Conservation (phyloP, 2,329 filamentous ascomycete genomes). For the Lizonia empirigonia region DNA sequence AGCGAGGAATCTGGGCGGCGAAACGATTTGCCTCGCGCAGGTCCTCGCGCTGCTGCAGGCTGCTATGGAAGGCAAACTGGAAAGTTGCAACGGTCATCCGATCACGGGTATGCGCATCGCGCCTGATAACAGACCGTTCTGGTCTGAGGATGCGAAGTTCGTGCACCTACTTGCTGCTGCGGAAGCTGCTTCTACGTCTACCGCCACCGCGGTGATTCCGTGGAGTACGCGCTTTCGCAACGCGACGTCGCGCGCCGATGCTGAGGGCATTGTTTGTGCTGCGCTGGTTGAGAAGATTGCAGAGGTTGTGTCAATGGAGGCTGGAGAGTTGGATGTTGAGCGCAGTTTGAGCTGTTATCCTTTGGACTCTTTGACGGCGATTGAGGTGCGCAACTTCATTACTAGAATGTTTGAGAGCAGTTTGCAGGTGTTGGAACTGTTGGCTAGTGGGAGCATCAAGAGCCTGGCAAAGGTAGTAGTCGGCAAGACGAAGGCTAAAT, state of each 20-base stretch:
- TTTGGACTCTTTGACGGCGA: slow-evolving; percentile 39
- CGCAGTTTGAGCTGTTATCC: slow-evolving; percentile 30
- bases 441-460: slow-evolving; percentile 49
- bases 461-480: neutral
- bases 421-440: slow-evolving; percentile 61
- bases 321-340: slow-evolving; percentile 32
- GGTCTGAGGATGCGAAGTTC: slow-evolving; percentile 37
- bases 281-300: slow-evolving; percentile 36
- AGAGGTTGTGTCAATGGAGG: slow-evolving; percentile 31
- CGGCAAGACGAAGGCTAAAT: slow-evolving; percentile 4
- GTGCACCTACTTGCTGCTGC: slow-evolving; percentile 27
- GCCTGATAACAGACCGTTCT: slow-evolving; percentile 33
- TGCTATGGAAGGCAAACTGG: slow-evolving; percentile 26
- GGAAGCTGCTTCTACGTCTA: slow-evolving; percentile 23
- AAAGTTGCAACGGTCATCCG: slow-evolving; percentile 31
- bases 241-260: slow-evolving; percentile 25
- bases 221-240: slow-evolving; percentile 34
- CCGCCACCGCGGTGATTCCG: slow-evolving; percentile 19
- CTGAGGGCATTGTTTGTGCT: slow-evolving; percentile 30
- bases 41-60: slow-evolving; percentile 34
- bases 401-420: slow-evolving; percentile 53
- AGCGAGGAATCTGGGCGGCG: slow-evolving; percentile 30
- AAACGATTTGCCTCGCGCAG: slow-evolving; percentile 35
- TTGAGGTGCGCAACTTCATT: slow-evolving; percentile 42
- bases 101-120: slow-evolving; percentile 39